A percentile compares a stretch with the other conserved stretches of the same genome.
Conservation (phyloP, 495 filamentous ascomycete genomes). For the Penicillium roqueforti region DNA sequence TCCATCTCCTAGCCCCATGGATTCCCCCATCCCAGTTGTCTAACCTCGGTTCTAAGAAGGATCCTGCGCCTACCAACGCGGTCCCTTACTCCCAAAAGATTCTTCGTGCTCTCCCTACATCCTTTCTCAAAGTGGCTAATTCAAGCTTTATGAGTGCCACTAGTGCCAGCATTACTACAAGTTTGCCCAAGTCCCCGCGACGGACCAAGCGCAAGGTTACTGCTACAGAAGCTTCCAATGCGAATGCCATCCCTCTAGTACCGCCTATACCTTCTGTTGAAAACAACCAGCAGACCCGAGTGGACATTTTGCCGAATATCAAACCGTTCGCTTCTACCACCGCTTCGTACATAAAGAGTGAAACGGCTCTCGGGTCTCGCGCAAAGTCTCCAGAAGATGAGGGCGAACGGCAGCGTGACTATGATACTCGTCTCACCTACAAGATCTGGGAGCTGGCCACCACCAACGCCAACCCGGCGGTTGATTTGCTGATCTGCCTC, state of each 20-base stretch:
- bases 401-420: slow-evolving; percentile 69
- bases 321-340: slow-evolving; percentile 19
- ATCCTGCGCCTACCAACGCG: slow-evolving; percentile 69
- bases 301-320: slow-evolving; percentile 23
- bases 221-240: slow-evolving; percentile 35
- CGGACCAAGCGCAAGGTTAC: slow-evolving; percentile 59
- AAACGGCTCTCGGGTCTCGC: slow-evolving; percentile 22
- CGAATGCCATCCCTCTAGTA: slow-evolving; percentile 11
- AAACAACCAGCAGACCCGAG: slow-evolving; percentile 37
- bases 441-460: slow-evolving; percentile 95
- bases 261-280: slow-evolving; percentile 35
- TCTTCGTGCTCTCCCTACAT: slow-evolving; percentile 84
- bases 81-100: slow-evolving; percentile 91
- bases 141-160: slow-evolving; percentile 92
- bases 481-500: slow-evolving; percentile 88
- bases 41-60: slow-evolving; percentile 69
- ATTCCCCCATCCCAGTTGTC: slow-evolving; percentile 97
- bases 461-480: slow-evolving; percentile 84
- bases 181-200: slow-evolving; percentile 67
- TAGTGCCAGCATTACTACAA: slow-evolving; percentile 81
- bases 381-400: slow-evolving; percentile 34
- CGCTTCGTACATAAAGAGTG: slow-evolving; percentile 19
- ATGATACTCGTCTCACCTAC: slow-evolving; percentile 82
- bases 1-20: slow-evolving; percentile 96
- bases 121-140: slow-evolving; percentile 89